Evolutionary conservation across 2,329 filamentous ascomycete species (phyloP).

Genomic region (Trichoderma sp.): DNA sequence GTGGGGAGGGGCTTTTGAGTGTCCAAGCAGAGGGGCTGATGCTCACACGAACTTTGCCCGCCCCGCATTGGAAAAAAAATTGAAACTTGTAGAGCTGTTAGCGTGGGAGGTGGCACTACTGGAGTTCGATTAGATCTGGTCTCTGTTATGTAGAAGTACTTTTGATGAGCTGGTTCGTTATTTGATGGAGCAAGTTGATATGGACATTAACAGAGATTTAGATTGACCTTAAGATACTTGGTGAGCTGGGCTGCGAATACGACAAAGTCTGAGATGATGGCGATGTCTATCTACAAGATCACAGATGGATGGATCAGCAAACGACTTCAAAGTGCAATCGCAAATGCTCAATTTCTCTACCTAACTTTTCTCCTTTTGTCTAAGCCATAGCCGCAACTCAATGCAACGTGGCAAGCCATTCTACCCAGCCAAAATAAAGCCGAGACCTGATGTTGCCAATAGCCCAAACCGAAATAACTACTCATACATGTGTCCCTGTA

Average conservation of each 20-base stretch:
- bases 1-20: conserved; percentile 9
- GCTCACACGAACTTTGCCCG: background rate
- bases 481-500: background rate
- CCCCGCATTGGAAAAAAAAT: conserved; percentile 16
- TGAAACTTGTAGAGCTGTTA: background rate
- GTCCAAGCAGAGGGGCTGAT: conserved; percentile 14
- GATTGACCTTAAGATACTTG: background rate
- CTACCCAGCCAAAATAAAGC: background rate
- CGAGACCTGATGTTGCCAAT: background rate
- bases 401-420: background rate
- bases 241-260: background rate
- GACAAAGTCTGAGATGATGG: background rate
- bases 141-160: background rate
- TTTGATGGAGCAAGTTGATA: background rate
- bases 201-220: background rate
- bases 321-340: background rate
- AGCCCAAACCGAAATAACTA: background rate
- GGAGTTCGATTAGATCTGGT: background rate
- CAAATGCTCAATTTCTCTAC: background rate
- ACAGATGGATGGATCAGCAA: background rate
- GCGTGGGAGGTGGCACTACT: background rate
- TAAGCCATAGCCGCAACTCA: background rate
- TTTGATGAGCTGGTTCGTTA: background rate
- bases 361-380: background rate
- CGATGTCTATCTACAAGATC: background rate